Percentiles rank a stretch among this genome's conserved stretches.
These are phyloP conservation scores for Candida awuae DNA, from an alignment of 805 yeast species.

Conservation along the genomic window DNA sequence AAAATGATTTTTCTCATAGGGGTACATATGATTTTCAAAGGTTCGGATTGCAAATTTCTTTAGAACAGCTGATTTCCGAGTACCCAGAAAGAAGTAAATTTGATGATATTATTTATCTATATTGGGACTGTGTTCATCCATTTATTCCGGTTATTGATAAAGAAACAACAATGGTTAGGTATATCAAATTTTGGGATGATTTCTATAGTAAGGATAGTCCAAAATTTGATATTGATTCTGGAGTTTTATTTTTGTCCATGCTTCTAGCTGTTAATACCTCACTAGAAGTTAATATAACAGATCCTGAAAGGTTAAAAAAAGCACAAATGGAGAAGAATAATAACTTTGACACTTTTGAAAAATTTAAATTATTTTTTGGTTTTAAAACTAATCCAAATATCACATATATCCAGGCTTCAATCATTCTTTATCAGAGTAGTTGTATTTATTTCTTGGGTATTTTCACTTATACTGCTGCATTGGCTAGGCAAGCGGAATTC, in stretches of 20 bases:
- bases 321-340: constrained; percentile 3
- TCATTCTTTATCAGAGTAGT: constrained; percentile 10
- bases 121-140: constrained; percentile 13
- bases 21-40: constrained; percentile 7
- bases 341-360: constrained; percentile 9
- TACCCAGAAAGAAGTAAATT: constrained; percentile 10
- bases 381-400: constrained; percentile 8
- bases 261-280: constrained; percentile 11
- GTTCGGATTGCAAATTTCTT: background rate
- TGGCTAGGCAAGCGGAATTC: constrained; percentile 13
- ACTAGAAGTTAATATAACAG: constrained; percentile 7
- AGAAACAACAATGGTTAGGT: constrained; percentile 1
- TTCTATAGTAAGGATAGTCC: constrained; percentile 3
- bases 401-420: constrained; percentile 11
- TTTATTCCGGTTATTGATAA: constrained; percentile 12
- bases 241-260: constrained; percentile 10
- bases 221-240: constrained; percentile 11
- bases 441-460: constrained; percentile 10
- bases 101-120: constrained; percentile 9
- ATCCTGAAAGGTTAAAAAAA: background rate
- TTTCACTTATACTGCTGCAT: constrained; percentile 12
- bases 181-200: constrained; percentile 10
- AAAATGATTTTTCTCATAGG: constrained; percentile 1
- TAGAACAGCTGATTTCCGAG: constrained; percentile 2
- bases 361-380: constrained; percentile 9